Evolutionary conservation across 768 basidiomycete genomes (phyloP), one percentile per base, ranked within the genome.

Genomic region (Chalciporus chontae): DNA sequence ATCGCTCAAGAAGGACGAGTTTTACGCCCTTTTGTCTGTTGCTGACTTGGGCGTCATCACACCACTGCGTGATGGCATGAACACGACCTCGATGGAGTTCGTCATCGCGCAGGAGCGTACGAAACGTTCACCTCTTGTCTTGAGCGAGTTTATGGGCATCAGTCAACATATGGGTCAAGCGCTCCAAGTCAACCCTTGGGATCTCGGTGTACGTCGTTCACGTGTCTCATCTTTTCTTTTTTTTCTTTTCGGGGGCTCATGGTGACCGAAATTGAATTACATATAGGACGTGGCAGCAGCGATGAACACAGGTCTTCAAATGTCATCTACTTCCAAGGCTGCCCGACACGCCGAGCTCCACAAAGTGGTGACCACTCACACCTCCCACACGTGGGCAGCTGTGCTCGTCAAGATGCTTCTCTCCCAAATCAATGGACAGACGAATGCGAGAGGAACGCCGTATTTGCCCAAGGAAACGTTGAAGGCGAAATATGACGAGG

Each of bases 71-170:
- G 95, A 99, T 63, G 96, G 95, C 6, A 98, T 98, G 96, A 99
- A 99, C 76, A 97, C 95, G 13, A 96, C 94, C 0, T 87, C 85
- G 45, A 95, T 96, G 93, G 95, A 98, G 69, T 97, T 94, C 68
- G 88, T 95, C 24, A 88, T 98, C 53, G 93, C 94, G 29, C 95
- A 99, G 70, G 81, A 88, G 58, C 77, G 76, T 59, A 87, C 90
- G 45, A 85, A 87, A 64, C 83, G 82, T 69, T 85, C 82, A 31
- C 94, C 95, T 0, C 81, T 94, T 45, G 87, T 97, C 52, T 73
- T 99, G 47, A 93, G 90, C 62, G 95, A 99, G 71, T 98, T 98
- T 64, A 96, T 96, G 89, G 95, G 95, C 9, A 96, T 96, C 60
- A 89, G 90, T 46, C 85, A 89, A 61, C 85, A 90, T 54, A 94